Percentiles rank a stretch among this genome's conserved stretches.
Evolutionary conservation across 108 stramenopile genomes (phyloP).

Genomic region (Schizochytrium sp.): DNA sequence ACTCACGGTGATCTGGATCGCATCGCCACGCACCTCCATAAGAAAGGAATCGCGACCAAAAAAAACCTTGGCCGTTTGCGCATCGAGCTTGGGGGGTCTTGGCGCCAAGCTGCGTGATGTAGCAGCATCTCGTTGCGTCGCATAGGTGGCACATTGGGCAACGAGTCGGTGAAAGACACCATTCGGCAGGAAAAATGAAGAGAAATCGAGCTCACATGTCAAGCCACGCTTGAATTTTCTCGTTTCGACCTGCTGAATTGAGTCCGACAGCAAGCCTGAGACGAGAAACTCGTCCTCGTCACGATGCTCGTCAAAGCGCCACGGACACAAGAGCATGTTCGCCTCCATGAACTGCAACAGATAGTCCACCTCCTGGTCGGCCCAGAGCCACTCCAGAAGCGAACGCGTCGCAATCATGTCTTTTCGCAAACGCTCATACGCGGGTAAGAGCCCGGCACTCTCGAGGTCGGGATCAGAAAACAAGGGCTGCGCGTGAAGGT

Average conservation of each 20-base stretch:
- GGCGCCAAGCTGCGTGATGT: too few species aligned
- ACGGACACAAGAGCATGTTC: not conserved
- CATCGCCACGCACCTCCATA: too few species aligned
- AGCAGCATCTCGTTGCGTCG: too few species aligned
- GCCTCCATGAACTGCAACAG: not conserved
- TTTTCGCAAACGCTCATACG: not conserved
- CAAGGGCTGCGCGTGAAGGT: not conserved
- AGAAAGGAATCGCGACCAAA: too few species aligned
- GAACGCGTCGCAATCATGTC: not conserved
- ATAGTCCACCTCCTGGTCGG: not conserved
- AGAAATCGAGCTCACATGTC: not conserved
- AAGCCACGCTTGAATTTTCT: not conserved
- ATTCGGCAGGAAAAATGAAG: not conserved
- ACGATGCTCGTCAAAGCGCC: not conserved
- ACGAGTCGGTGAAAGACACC: not conserved
- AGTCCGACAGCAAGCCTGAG: not conserved
- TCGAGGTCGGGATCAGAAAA: not conserved
- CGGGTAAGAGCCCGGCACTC: not conserved
- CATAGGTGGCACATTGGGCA: not conserved
- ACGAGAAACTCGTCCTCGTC: not conserved
- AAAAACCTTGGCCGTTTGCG: too few species aligned
- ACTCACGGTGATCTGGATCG: too few species aligned
- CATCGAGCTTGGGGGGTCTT: too few species aligned
- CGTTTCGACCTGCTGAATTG: not conserved
- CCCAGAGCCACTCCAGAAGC: not conserved